These are phyloP conservation scores for Lasiodiplodia hormozganensis DNA, from an alignment of 2,329 filamentous ascomycete species.

Conservation along the genomic window DNA sequence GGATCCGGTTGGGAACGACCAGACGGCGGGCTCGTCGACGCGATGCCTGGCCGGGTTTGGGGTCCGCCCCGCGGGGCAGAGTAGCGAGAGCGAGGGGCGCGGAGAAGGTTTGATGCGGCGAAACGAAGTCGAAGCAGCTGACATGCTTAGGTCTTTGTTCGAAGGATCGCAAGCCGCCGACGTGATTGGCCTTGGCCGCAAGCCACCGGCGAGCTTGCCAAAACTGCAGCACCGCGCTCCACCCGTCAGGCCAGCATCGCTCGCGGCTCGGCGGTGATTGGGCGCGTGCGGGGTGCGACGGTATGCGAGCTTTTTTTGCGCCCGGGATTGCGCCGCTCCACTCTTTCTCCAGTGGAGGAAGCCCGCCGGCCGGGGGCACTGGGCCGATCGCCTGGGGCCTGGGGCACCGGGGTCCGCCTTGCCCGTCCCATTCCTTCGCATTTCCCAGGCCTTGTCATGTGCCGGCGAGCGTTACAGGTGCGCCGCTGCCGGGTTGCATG, in stretches of 20 bases:
- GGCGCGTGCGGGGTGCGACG: conserved; percentile 6
- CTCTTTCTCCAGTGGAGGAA: conserved; percentile 22
- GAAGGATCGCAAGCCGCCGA: conserved; percentile 16
- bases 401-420: conserved; percentile 17
- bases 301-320: not conserved
- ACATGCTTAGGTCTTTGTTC: conserved; percentile 2
- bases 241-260: conserved; percentile 17
- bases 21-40: not conserved
- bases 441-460: conserved; percentile 17
- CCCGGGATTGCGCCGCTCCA: conserved; percentile 18
- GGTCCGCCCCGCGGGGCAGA: conserved; percentile 11
- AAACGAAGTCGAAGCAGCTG: conserved; percentile 1
- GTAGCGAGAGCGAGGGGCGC: not conserved
- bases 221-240: conserved; percentile 3
- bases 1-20: not conserved
- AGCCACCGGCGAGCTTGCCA: conserved; percentile 19
- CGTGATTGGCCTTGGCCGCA: conserved; percentile 21
- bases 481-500: not conserved
- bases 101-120: conserved; percentile 9
- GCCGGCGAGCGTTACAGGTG: conserved; percentile 17
- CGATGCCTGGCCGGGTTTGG: not conserved
- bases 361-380: not conserved
- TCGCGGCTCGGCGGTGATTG: not conserved
- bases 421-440: conserved; percentile 14
- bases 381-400: conserved; percentile 21